phyloP scores from a whole-genome alignment of 106 monocot genomes.

The Dactylorhiza incarnata region DNA sequence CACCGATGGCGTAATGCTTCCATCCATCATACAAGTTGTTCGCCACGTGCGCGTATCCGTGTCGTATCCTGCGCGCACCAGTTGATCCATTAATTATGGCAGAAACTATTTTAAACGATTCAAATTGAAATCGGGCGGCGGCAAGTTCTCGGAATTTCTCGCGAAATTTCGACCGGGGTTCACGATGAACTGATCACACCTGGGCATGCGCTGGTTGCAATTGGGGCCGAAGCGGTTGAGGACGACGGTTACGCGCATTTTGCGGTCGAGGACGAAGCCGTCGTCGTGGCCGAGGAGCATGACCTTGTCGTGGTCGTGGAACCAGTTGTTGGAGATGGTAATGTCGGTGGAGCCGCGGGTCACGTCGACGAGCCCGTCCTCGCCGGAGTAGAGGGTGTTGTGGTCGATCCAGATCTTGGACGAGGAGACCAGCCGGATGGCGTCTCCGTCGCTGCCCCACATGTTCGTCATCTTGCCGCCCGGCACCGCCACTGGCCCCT shows the following conservation, averaged over 20 bases:
- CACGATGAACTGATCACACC: neutral
- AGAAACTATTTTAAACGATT: no score
- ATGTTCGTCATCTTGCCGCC: conserved; percentile 18
- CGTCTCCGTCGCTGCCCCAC: conserved; percentile 44
- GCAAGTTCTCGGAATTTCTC: no score
- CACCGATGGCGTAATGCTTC: conserved; percentile 74
- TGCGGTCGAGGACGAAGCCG: conserved; percentile 27
- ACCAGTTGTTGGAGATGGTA: conserved; percentile 90
- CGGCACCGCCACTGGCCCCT: conserved; percentile 21
- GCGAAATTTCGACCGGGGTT: no score
- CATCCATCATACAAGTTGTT: conserved; percentile 85
- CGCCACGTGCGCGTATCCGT: conserved; percentile 77
- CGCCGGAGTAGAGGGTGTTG: conserved; percentile 52
- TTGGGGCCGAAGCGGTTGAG: conserved; percentile 68
- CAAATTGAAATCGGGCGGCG: no score
- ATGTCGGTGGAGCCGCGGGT: conserved; percentile 56
- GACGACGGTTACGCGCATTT: conserved; percentile 46
- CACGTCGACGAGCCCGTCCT: conserved; percentile 76
- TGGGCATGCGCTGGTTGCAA: conserved; percentile 65
- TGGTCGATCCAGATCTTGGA: conserved; percentile 77
- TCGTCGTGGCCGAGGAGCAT: conserved; percentile 78
- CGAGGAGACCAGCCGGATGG: conserved; percentile 42
- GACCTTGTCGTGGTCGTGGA: conserved; percentile 72
- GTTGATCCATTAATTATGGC: no score
- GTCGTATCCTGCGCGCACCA: conserved; percentile 24